phyloP scores from a whole-genome alignment of 1,139 yeast genomes.

The Nadsonia commutata region DNA sequence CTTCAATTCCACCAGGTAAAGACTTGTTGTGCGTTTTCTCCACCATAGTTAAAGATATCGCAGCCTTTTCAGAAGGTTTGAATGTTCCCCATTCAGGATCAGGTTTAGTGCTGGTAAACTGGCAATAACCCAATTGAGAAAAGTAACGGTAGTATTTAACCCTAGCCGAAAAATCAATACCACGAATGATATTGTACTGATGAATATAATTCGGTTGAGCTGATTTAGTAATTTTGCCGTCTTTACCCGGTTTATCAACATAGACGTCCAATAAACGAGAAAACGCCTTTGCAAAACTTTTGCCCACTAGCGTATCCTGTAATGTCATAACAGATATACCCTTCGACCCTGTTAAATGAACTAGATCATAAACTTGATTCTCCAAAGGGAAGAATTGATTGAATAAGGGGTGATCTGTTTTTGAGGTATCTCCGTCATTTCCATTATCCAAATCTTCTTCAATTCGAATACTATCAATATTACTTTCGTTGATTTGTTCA shows the following conservation, averaged over 20 bases:
- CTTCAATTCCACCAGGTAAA: slow-evolving; percentile 15
- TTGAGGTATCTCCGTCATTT: slow-evolving; percentile 1
- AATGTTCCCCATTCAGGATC: slow-evolving; percentile 20
- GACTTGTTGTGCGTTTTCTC: slow-evolving; percentile 13
- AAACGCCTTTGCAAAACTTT: slow-evolving; percentile 35
- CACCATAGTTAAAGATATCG: slow-evolving; percentile 9
- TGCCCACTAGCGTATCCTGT: slow-evolving; percentile 37
- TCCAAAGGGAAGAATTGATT: slow-evolving; percentile 49
- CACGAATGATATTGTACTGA: slow-evolving; percentile 37
- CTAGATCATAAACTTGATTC: slow-evolving; percentile 42
- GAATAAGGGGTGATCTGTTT: slow-evolving; percentile 13
- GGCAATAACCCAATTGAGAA: slow-evolving; percentile 29
- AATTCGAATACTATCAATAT: slow-evolving; percentile 1
- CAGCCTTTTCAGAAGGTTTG: slow-evolving; percentile 7
- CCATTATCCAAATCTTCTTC: slow-evolving; percentile 1
- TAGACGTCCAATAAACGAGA: slow-evolving; percentile 35
- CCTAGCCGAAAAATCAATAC: slow-evolving; percentile 62
- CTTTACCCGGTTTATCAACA: slow-evolving; percentile 20
- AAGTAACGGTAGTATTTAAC: slow-evolving; percentile 58
- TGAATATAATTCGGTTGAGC: slow-evolving; percentile 19
- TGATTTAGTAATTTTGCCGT: slow-evolving; percentile 7
- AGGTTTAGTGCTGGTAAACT: slow-evolving; percentile 15
- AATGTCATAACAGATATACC: slow-evolving; percentile 51
- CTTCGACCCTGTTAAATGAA: slow-evolving; percentile 25
- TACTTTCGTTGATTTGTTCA: neutral